These are phyloP conservation scores for Kalaharituber pfeilii DNA, from an alignment of 2,329 filamentous ascomycete genomes.

Conservation along the genomic window DNA sequence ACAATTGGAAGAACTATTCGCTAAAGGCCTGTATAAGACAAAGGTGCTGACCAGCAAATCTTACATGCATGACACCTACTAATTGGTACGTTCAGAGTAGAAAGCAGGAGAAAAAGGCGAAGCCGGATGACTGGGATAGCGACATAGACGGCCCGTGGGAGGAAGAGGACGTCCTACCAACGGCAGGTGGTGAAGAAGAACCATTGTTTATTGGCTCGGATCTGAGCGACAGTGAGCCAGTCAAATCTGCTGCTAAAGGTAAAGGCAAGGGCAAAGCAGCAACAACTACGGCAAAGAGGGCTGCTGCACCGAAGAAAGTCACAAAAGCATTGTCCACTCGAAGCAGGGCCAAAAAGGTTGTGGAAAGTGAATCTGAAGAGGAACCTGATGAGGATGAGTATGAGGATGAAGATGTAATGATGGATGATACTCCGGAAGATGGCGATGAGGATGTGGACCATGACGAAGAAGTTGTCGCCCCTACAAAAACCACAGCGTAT, in stretches of 20 bases:
- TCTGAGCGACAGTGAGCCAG: conserved; percentile 21
- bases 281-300: conserved; percentile 26
- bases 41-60: conserved; percentile 14
- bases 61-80: conserved; percentile 1
- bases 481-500: conserved; percentile 20
- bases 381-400: conserved; percentile 27
- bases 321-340: conserved; percentile 19
- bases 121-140: conserved; percentile 70
- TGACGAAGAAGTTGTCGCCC: conserved; percentile 30
- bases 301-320: conserved; percentile 25
- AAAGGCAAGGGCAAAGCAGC: conserved; percentile 26
- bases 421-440: conserved; percentile 13
- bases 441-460: conserved; percentile 38
- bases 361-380: conserved; percentile 30
- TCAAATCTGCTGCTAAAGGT: conserved; percentile 25
- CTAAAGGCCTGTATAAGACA: conserved; percentile 43
- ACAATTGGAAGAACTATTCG: conserved; percentile 53
- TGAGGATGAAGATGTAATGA: conserved; percentile 29
- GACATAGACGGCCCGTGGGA: conserved; percentile 78
- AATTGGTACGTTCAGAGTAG: neutral
- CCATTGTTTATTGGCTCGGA: conserved; percentile 24
- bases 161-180: conserved; percentile 37
- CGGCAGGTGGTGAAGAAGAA: conserved; percentile 29
- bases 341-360: conserved; percentile 28
- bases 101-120: conserved; percentile 50